A percentile compares a stretch with the other conserved stretches of the same genome.
phyloP scores from a whole-genome alignment of 805 yeast species.

The Henningerozyma blattae region DNA sequence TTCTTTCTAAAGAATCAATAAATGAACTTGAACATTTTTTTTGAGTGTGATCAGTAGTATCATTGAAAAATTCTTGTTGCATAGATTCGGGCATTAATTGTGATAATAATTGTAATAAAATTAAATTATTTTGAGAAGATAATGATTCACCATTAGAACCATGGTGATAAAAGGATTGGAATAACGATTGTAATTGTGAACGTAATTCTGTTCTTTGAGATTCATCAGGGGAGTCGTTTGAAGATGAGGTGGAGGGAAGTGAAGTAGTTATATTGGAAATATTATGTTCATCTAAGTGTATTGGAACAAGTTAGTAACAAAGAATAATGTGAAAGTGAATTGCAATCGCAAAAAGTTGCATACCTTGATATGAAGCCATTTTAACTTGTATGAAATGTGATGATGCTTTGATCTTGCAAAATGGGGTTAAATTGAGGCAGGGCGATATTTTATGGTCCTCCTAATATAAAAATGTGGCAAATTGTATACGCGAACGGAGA shows the following conservation, averaged over 20 bases:
- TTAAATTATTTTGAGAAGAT: constrained; percentile 2
- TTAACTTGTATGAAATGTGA: background rate
- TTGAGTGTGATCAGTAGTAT: constrained; percentile 12
- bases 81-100: constrained; percentile 15
- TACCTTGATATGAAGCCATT: background rate
- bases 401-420: too few species aligned
- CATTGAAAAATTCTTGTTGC: constrained; percentile 20
- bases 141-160: background rate
- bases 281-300: background rate
- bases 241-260: background rate
- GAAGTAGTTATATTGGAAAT: background rate
- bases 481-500: too few species aligned
- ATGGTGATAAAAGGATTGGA: background rate
- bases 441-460: too few species aligned
- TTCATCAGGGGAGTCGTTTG: background rate
- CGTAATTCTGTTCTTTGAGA: background rate
- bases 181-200: background rate
- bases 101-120: constrained; percentile 9
- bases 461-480: too few species aligned
- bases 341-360: background rate
- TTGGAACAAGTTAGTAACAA: background rate
- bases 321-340: background rate
- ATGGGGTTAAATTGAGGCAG: too few species aligned
- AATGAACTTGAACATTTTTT: constrained; percentile 58
- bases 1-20: constrained; percentile 68